These are phyloP conservation scores for Extremus antarcticus DNA, from an alignment of 495 filamentous ascomycete genomes.

Conservation along the genomic window DNA sequence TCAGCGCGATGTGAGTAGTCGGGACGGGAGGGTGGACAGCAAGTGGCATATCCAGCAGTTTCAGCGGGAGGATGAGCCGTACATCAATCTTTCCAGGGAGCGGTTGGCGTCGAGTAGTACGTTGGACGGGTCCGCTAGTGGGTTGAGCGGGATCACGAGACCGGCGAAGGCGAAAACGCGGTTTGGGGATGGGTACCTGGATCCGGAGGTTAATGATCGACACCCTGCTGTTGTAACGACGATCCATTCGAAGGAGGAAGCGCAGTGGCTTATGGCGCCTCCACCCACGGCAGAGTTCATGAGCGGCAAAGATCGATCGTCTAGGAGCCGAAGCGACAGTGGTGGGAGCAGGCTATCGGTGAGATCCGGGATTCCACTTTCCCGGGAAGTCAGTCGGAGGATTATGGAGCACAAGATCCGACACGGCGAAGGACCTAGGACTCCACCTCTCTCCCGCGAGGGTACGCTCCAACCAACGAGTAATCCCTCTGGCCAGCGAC, in stretches of 20 bases:
- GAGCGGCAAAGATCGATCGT: slow-evolving; percentile 60
- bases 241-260: slow-evolving; percentile 32
- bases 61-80: slow-evolving; percentile 73
- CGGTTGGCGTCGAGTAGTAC: not conserved
- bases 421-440: slow-evolving; percentile 27
- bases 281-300: slow-evolving; percentile 76
- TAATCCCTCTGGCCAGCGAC: slow-evolving; percentile 14
- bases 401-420: slow-evolving; percentile 26
- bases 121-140: not conserved
- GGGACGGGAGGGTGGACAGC: slow-evolving; percentile 32
- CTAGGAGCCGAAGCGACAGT: slow-evolving; percentile 42
- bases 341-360: slow-evolving; percentile 28
- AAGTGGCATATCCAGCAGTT: slow-evolving; percentile 65
- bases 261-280: slow-evolving; percentile 85
- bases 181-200: slow-evolving; percentile 38
- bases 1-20: not conserved
- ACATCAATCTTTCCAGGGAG: slow-evolving; percentile 41
- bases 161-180: slow-evolving; percentile 25
- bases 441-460: slow-evolving; percentile 18
- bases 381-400: slow-evolving; percentile 32
- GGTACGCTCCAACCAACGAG: slow-evolving; percentile 16
- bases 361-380: slow-evolving; percentile 25
- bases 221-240: slow-evolving; percentile 70
- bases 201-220: slow-evolving; percentile 74
- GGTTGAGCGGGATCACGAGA: not conserved